Evolutionary conservation across 1,139 yeast genomes (phyloP).

Genomic region (Saccharomyces hybrid): DNA sequence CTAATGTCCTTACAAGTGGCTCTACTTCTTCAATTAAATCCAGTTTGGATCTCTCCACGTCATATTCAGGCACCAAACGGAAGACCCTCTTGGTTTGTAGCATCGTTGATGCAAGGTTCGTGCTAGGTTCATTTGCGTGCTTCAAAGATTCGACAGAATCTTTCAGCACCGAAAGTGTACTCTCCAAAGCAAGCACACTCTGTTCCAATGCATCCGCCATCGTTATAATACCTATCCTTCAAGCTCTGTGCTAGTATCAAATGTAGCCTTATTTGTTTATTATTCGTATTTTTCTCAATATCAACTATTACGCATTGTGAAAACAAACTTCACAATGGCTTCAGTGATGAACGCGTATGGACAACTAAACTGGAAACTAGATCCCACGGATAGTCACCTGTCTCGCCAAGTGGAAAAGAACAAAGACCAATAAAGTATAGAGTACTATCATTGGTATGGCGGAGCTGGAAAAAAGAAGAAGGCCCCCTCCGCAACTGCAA

Average conservation of each 20-base stretch:
- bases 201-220: slow-evolving; percentile 22
- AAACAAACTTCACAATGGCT: not conserved
- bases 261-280: not conserved
- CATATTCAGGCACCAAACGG: slow-evolving; percentile 36
- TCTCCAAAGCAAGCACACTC: slow-evolving; percentile 19
- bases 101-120: slow-evolving; percentile 20
- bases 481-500: slow-evolving; percentile 5
- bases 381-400: not conserved
- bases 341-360: not conserved
- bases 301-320: not conserved
- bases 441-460: slow-evolving; percentile 5
- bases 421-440: not conserved
- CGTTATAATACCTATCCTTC: not conserved
- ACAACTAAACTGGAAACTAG: not conserved
- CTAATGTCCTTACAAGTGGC: slow-evolving; percentile 34
- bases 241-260: not conserved
- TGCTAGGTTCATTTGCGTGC: slow-evolving; percentile 15
- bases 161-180: slow-evolving; percentile 16
- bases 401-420: not conserved
- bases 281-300: not conserved
- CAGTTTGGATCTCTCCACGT: slow-evolving; percentile 32
- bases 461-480: slow-evolving; percentile 14
- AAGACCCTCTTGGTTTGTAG: slow-evolving; percentile 30
- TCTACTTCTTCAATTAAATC: slow-evolving; percentile 33
- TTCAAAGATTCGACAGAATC: slow-evolving; percentile 17